Conservation (phyloP, 805 yeast genomes). For the Candida suzukii region DNA sequence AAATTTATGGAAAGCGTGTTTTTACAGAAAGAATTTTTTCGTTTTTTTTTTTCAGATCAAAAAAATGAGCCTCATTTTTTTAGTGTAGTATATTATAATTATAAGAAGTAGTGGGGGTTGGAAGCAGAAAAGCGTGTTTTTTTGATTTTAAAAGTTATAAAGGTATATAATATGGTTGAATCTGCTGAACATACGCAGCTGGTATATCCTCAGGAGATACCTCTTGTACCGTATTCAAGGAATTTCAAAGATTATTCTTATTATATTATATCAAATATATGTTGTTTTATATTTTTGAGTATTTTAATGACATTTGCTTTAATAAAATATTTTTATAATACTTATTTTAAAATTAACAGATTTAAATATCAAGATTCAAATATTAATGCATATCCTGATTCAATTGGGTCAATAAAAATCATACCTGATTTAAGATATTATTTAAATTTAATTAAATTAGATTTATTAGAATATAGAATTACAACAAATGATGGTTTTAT, state of each 20-base stretch:
- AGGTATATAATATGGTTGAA: too few relatives aligned
- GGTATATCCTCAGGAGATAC: neutral
- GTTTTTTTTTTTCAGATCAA: too few relatives aligned
- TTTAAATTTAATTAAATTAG: slow-evolving; percentile 52
- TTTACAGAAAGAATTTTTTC: too few relatives aligned
- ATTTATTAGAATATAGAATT: slow-evolving; percentile 50
- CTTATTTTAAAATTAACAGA: slow-evolving; percentile 5
- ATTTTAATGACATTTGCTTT: slow-evolving; percentile 19
- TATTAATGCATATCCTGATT: slow-evolving; percentile 23
- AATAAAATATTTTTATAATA: slow-evolving; percentile 8
- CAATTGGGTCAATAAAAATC: slow-evolving; percentile 29
- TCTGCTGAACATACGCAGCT: neutral
- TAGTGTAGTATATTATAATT: too few relatives aligned
- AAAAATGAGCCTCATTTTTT: too few relatives aligned
- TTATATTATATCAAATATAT: slow-evolving; percentile 10
- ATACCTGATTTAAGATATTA: slow-evolving; percentile 52
- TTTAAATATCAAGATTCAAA: slow-evolving; percentile 2
- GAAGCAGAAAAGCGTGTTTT: too few relatives aligned
- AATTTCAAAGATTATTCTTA: neutral
- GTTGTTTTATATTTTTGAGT: slow-evolving; percentile 17
- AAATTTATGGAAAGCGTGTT: too few relatives aligned
- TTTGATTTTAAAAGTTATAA: too few relatives aligned
- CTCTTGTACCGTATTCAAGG: neutral
- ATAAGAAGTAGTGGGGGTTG: too few relatives aligned
- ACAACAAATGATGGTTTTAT: slow-evolving; percentile 77